A percentile compares a stretch with the other conserved stretches of the same genome.
phyloP scores from a whole-genome alignment of 1,284 basidiomycete genomes.

The Gastroboletus turbinatus region DNA sequence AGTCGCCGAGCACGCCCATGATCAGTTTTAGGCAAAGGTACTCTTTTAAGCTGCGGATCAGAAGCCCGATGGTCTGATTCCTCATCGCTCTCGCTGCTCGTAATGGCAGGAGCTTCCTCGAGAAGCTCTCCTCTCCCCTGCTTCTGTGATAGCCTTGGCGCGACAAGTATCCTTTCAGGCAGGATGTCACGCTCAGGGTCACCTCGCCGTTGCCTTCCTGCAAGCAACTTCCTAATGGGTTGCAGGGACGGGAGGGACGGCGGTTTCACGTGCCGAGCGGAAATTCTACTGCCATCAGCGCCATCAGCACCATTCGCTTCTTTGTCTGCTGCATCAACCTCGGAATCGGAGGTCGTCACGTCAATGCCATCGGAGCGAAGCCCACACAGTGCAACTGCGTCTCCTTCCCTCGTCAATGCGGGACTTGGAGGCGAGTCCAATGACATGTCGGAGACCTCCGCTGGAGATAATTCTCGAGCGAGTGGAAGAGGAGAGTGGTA shows the following conservation, averaged over 20 bases:
- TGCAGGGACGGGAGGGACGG: conserved; percentile 9
- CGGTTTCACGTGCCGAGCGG: conserved; percentile 1
- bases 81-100: conserved; percentile 12
- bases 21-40: conserved; percentile 41
- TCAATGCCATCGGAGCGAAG: conserved; percentile 1
- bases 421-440: background rate
- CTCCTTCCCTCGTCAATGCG: background rate
- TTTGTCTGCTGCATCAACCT: conserved; percentile 5
- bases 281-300: background rate
- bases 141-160: conserved; percentile 8
- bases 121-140: conserved; percentile 2
- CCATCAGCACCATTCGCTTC: background rate
- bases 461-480: conserved; percentile 2
- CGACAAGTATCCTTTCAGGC: conserved; percentile 1
- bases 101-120: conserved; percentile 12
- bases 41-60: conserved; percentile 26
- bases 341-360: conserved; percentile 9
- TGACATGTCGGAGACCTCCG: background rate
- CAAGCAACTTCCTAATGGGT: conserved; percentile 15
- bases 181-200: conserved; percentile 1
- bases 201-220: conserved; percentile 11
- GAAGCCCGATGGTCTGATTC: conserved; percentile 14
- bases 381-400: background rate
- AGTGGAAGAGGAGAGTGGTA: background rate
- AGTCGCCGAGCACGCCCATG: conserved; percentile 44